Conservation (phyloP, 2,329 filamentous ascomycete genomes). For the Cordyceps javanica region DNA sequence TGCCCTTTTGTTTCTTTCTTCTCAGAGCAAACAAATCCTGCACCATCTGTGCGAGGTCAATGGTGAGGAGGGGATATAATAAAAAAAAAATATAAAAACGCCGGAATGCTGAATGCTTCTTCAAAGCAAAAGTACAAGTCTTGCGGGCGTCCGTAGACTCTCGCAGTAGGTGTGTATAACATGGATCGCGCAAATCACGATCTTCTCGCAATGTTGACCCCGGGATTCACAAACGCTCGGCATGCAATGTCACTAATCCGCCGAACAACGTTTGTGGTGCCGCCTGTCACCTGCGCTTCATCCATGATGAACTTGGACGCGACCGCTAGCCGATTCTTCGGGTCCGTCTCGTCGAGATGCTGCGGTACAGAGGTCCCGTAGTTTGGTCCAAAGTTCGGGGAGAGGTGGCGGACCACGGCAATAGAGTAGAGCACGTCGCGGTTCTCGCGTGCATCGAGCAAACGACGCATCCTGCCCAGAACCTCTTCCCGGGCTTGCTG, state of each 20-base stretch:
- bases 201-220: constrained; percentile 37
- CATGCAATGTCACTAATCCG: constrained; percentile 63
- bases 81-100: constrained; percentile 5
- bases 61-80: constrained; percentile 8
- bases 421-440: constrained; percentile 88
- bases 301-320: constrained; percentile 64
- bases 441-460: constrained; percentile 77
- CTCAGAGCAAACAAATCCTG: not conserved
- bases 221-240: constrained; percentile 51
- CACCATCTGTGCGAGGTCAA: not conserved
- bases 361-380: constrained; percentile 51
- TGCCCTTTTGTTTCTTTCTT: not conserved
- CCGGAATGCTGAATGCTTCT: not conserved
- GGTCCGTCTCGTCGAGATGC: constrained; percentile 60
- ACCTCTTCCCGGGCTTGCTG: constrained; percentile 57
- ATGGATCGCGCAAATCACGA: constrained; percentile 12
- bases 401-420: constrained; percentile 69
- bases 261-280: constrained; percentile 67
- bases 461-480: constrained; percentile 57
- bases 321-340: constrained; percentile 60
- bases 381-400: constrained; percentile 56
- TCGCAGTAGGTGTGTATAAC: not conserved
- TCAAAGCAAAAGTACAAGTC: not conserved
- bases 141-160: not conserved
- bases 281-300: constrained; percentile 56